These are phyloP conservation scores for Saturnispora galanensis DNA, from an alignment of 805 yeast species.

Conservation along the genomic window DNA sequence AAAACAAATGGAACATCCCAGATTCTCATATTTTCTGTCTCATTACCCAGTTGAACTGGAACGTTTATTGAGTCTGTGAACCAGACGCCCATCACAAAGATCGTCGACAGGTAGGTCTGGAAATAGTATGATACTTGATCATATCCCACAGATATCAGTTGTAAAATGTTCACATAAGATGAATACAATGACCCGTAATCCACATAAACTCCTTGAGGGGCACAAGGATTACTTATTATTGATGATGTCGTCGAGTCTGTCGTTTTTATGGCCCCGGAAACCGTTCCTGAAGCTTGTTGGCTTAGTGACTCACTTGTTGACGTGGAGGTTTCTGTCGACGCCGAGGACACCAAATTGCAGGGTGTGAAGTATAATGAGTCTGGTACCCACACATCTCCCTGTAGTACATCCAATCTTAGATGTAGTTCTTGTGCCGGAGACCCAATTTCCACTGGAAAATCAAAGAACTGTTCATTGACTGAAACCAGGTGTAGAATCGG, in stretches of 20 bases:
- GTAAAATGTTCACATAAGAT: slow-evolving; percentile 6
- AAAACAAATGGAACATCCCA: slow-evolving; percentile 27
- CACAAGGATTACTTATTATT: slow-evolving; percentile 14
- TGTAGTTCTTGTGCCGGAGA: slow-evolving; percentile 16
- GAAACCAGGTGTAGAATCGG: slow-evolving; percentile 7
- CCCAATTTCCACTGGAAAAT: slow-evolving; percentile 21
- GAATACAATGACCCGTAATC: slow-evolving; percentile 14
- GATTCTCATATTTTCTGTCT: slow-evolving; percentile 12
- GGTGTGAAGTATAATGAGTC: slow-evolving; percentile 9
- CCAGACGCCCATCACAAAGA: slow-evolving; percentile 19
- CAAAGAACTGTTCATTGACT: slow-evolving; percentile 12
- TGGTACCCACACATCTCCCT: slow-evolving; percentile 25
- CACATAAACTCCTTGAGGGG: slow-evolving; percentile 19
- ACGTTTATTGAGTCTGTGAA: slow-evolving; percentile 20
- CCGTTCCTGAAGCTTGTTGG: not conserved
- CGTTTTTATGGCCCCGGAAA: too few species aligned
- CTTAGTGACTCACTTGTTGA: not conserved
- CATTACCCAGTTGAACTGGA: not conserved
- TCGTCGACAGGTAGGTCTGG: slow-evolving; percentile 15
- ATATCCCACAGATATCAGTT: slow-evolving; percentile 12
- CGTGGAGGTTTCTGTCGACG: not conserved
- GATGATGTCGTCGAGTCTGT: not conserved
- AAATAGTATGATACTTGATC: slow-evolving; percentile 11
- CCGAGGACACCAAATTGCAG: not conserved
- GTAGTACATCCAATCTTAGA: slow-evolving; percentile 24